Evolutionary conservation across 1,284 basidiomycete genomes (phyloP).

Genomic region (Volvariella surrecta): DNA sequence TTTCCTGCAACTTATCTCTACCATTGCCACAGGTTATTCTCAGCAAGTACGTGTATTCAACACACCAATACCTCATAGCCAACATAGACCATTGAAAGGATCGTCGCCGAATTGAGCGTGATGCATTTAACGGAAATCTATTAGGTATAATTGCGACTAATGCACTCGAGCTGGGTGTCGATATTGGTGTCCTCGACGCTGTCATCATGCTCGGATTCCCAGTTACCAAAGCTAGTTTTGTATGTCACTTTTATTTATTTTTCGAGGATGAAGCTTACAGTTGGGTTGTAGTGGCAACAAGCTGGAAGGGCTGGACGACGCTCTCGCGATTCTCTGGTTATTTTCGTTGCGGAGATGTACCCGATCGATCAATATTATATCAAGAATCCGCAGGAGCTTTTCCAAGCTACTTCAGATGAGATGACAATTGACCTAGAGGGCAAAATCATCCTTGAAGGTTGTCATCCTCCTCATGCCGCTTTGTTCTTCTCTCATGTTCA

Average conservation of each 20-base stretch:
- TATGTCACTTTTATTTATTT: constrained; percentile 24
- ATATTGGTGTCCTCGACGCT: constrained; percentile 83
- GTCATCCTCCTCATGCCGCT: not conserved
- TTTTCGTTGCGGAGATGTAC: constrained; percentile 67
- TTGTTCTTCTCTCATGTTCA: too few species aligned
- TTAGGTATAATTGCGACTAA: constrained; percentile 89
- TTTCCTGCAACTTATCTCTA: not conserved
- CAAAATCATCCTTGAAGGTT: constrained; percentile 66
- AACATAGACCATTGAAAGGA: constrained; percentile 39
- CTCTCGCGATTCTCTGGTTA: constrained; percentile 73
- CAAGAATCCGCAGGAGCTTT: constrained; percentile 64
- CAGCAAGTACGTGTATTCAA: constrained; percentile 17
- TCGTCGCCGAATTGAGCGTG: constrained; percentile 75
- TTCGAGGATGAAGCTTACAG: constrained; percentile 2
- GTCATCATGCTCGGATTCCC: constrained; percentile 90
- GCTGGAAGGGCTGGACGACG: constrained; percentile 83
- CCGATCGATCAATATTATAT: constrained; percentile 79
- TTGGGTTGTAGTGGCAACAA: constrained; percentile 63
- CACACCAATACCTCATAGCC: not conserved
- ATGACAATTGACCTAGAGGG: constrained; percentile 71
- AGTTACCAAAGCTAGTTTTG: constrained; percentile 68
- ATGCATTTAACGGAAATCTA: constrained; percentile 79
- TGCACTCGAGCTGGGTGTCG: constrained; percentile 86
- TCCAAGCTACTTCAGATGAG: constrained; percentile 53
- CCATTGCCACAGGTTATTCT: constrained; percentile 26